Base-by-base conservation (phyloP, 2,329 filamentous ascomycete genomes). In the Sclerotinia nivalis region DNA sequence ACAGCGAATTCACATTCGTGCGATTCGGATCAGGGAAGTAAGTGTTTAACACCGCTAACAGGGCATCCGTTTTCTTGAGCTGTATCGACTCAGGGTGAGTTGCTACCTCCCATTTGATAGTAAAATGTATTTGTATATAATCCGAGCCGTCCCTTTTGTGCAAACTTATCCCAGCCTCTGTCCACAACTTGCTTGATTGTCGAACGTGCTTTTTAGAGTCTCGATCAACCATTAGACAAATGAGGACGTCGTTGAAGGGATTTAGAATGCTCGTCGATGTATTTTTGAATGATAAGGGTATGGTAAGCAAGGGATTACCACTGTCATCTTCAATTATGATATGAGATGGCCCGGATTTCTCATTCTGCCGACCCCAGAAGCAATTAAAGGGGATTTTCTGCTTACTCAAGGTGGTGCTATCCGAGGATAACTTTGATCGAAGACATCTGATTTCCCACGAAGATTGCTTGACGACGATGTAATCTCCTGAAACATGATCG, bases 1-100 rank as follows among this genome's bases (percentile, higher is more conserved):
- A 80, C 83, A 84, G 85, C 54, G 72, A 70, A 25, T 75, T 70
- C 25, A 56, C 31, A 12, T 70, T 70, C 8, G 59, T 69, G 6
- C 61, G 66, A 54, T 69, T 71, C 47, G 71, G 66, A 66, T 78
- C 72, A 13, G 75, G 76, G 67, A 78, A 78, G 56, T 78, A 78
- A 31, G 62, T 66, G 25, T 67, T 49, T 8, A 79, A 49, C 2
- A 77, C 69, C 18, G 68, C 64, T 83, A 61, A 52, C 9, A 79
- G 31, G 9, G 71, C 69, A 40, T 47, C 54, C 9, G 70, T 70
- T 67, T 74, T 76, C 12, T 52, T 70, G 12, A 69, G 69, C 28
- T 70, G 70, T 20, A 50, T 54, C 20, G 76, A 59, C 45, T 73
- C 69, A 22, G 74, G 75, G 0, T 76, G 75, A n/a, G 71, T 64